phyloP scores from a whole-genome alignment of 2,329 filamentous ascomycete genomes.

The Penicillium sp. region DNA sequence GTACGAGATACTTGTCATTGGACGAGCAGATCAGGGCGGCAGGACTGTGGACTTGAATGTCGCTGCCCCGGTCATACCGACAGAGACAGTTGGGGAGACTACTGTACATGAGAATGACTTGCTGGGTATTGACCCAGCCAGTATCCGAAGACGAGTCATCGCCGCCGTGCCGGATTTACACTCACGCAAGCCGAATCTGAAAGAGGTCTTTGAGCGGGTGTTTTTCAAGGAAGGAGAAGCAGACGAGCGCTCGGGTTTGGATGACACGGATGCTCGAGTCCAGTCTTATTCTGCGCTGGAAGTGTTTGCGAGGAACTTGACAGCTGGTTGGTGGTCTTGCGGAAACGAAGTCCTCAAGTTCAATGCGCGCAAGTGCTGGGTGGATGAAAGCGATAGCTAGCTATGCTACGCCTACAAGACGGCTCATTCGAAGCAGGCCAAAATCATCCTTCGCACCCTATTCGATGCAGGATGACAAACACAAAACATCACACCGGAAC shows the following conservation, averaged over 20 bases:
- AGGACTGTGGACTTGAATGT: not conserved
- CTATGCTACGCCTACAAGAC: not conserved
- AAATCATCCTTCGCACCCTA: too few species aligned
- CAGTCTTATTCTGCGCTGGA: constrained; percentile 56
- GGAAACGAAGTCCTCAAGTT: constrained; percentile 65
- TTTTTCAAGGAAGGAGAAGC: constrained; percentile 34
- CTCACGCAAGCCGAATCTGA: constrained; percentile 66
- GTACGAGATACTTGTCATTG: constrained; percentile 61
- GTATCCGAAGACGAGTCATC: constrained; percentile 53
- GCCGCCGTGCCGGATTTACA: constrained; percentile 64
- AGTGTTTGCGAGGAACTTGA: constrained; percentile 62
- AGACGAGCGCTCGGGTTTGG: not conserved
- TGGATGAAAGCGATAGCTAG: constrained; percentile 8
- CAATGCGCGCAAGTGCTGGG: constrained; percentile 58
- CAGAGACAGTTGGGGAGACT: not conserved
- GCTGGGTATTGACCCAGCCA: constrained; percentile 13
- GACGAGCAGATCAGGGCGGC: constrained; percentile 23
- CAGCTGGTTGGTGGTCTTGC: constrained; percentile 63
- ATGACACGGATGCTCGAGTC: not conserved
- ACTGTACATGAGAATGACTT: constrained; percentile 1
- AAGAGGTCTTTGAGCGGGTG: constrained; percentile 54
- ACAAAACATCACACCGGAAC: not conserved
- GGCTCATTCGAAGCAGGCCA: too few species aligned
- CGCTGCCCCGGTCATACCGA: too few species aligned
- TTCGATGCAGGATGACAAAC: not conserved